Percentiles rank a stretch among this genome's conserved stretches.
These are phyloP conservation scores for Umbelopsis sp. DNA, from an alignment of 192 early-diverging fungal species.

Conservation along the genomic window DNA sequence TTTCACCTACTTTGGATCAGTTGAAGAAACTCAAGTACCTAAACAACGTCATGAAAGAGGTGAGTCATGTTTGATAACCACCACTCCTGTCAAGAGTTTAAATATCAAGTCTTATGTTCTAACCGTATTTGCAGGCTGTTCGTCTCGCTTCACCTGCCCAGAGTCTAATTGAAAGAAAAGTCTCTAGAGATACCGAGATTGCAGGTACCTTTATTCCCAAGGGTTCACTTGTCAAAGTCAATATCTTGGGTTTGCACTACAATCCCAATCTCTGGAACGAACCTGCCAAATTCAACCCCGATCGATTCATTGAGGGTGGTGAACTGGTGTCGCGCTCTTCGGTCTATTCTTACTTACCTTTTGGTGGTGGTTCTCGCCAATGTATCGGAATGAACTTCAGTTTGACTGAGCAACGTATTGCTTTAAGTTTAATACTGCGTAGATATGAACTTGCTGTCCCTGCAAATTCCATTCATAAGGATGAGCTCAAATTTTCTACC, in stretches of 20 bases:
- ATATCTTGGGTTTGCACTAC: constrained; percentile 50
- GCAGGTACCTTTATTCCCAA: constrained; percentile 31
- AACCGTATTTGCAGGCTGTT: background rate
- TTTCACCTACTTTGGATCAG: constrained; percentile 52
- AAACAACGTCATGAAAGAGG: constrained; percentile 55
- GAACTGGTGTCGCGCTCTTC: constrained; percentile 6
- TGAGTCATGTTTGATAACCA: background rate
- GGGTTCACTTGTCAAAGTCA: constrained; percentile 44
- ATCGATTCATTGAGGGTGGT: constrained; percentile 11
- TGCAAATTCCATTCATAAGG: too few relatives aligned
- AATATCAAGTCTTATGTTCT: background rate
- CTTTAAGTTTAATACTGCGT: too few relatives aligned
- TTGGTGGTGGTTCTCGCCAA: constrained; percentile 13
- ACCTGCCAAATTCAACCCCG: constrained; percentile 12
- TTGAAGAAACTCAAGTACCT: constrained; percentile 54
- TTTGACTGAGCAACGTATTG: too few relatives aligned
- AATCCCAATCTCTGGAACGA: constrained; percentile 1
- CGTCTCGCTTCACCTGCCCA: constrained; percentile 17
- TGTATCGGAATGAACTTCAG: constrained; percentile 4
- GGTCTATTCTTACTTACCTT: background rate
- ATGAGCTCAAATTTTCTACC: too few relatives aligned
- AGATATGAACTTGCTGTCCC: too few relatives aligned
- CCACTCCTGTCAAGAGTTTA: background rate
- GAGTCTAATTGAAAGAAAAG: background rate
- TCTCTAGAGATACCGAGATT: constrained; percentile 28